Base-by-base conservation (phyloP, 495 filamentous ascomycete species). In the Achaetomiella virescens region DNA sequence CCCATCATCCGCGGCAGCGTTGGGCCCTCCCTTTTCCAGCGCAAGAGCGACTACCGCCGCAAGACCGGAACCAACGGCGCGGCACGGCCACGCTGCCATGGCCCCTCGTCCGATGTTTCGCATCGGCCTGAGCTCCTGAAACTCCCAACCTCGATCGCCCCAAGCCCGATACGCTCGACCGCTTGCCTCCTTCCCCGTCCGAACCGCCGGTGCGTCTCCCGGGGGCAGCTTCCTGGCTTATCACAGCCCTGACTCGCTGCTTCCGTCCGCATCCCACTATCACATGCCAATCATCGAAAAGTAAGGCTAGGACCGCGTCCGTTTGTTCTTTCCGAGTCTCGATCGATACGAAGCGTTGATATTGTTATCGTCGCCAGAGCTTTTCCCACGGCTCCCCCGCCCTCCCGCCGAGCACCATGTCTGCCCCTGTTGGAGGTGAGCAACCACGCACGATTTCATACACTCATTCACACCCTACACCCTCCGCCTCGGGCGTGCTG, bases 351-450 rank as follows among this genome's bases (percentile, higher is more conserved):
- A 38, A 38, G 36, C 27, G 5, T 9, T n/a, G n/a, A n/a, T n/a
- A n/a, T n/a, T n/a, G n/a, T n/a, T 31, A 31, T 9, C 27, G 27
- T 31, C 27, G 9, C 18, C 27, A 25, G 24, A 25, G 24, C 21
- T 3, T 14, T 22, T 9, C 17, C 5, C 27, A 31, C 17, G n/a
- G 12, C 17, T 35, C 45, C 35, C 29, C 10, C 35, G 45, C 31
- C 31, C 31, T 29, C 22, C 20, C 2, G n/a, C 38, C 38, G 38
- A 8, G 38, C 24, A 31, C 27, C 38, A 46, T 57, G 55, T 25
- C 47, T 17, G 47, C 17, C 37, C 22, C 54, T 20, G 7, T 49
- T 18, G 31, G 42, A 59, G 57, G 57, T 59, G 49, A 59, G 57
- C 44, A 24, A 18, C 9, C 50, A 38, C 21, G 18, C 40, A 43